These are phyloP conservation scores for Spirogloea muscicola DNA, from an alignment of 139 green algal genomes.

Conservation along the genomic window DNA sequence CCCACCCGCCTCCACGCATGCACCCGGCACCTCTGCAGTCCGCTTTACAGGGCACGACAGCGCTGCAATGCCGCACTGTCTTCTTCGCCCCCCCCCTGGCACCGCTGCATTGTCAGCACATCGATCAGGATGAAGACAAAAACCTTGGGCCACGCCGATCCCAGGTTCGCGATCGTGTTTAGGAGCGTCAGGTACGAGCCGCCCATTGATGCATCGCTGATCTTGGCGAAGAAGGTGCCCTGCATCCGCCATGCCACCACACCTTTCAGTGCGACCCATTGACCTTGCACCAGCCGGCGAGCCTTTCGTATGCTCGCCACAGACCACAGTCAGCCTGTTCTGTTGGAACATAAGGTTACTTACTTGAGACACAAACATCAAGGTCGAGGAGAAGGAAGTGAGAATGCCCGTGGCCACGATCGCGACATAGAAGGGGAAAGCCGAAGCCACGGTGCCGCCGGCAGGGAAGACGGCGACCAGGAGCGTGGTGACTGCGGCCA, in stretches of 20 bases:
- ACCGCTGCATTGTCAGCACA: neutral
- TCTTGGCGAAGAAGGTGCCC: conserved; percentile 27
- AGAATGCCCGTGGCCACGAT: conserved; percentile 15
- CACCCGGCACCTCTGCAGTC: too few species aligned
- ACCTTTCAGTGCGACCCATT: too few species aligned
- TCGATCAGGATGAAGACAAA: conserved; percentile 27
- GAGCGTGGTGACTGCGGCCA: conserved; percentile 7
- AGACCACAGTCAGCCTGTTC: too few species aligned
- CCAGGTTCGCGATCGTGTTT: conserved; percentile 93
- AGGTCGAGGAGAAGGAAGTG: conserved; percentile 70
- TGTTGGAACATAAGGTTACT: too few species aligned
- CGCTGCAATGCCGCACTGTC: neutral
- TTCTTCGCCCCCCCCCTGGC: neutral
- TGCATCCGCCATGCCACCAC: too few species aligned
- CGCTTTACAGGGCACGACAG: too few species aligned
- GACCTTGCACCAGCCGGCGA: too few species aligned
- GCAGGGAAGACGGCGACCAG: conserved; percentile 19
- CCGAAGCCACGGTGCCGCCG: neutral
- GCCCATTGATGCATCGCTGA: conserved; percentile 62
- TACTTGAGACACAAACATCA: conserved; percentile 71
- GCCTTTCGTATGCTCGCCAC: too few species aligned
- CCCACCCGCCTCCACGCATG: too few species aligned
- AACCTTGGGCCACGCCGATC: conserved; percentile 42
- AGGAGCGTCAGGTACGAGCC: conserved; percentile 91
- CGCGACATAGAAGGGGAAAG: neutral